Evolutionary conservation across 1,284 basidiomycete genomes (phyloP).

Genomic region (Papiliotrema nemorosa): DNA sequence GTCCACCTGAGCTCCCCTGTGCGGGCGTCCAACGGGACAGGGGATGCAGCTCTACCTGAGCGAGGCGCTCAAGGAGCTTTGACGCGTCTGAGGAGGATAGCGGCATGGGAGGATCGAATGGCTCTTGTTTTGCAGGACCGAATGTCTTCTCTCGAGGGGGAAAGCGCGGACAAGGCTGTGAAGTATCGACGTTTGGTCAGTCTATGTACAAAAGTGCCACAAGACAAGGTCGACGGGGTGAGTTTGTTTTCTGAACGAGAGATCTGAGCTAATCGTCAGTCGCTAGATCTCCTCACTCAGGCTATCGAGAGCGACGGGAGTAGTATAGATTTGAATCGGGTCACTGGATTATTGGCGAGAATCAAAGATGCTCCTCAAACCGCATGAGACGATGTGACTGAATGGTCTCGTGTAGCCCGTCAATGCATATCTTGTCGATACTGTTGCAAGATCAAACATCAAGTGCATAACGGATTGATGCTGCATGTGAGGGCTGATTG

Average conservation of each 20-base stretch:
- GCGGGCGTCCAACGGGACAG: background rate
- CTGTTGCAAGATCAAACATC: too few species aligned
- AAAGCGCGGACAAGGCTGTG: slow-evolving; percentile 77
- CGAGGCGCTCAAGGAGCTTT: slow-evolving; percentile 54
- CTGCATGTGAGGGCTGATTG: background rate
- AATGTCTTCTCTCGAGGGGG: slow-evolving; percentile 68
- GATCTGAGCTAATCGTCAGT: slow-evolving; percentile 52
- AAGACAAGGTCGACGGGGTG: slow-evolving; percentile 85
- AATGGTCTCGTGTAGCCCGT: too few species aligned
- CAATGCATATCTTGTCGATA: background rate
- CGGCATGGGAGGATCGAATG: slow-evolving; percentile 75
- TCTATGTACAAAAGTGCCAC: slow-evolving; percentile 78
- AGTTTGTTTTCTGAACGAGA: slow-evolving; percentile 42
- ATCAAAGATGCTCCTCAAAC: background rate
- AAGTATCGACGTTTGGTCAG: slow-evolving; percentile 89
- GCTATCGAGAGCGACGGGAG: slow-evolving; percentile 84
- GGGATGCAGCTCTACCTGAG: slow-evolving; percentile 60
- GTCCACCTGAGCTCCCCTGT: background rate
- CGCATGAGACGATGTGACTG: background rate
- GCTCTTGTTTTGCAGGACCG: slow-evolving; percentile 68
- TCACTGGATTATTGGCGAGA: slow-evolving; percentile 69
- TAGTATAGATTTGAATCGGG: slow-evolving; percentile 74
- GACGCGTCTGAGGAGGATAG: slow-evolving; percentile 68
- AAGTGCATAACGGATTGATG: background rate
- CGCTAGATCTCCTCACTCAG: slow-evolving; percentile 78